phyloP scores from a whole-genome alignment of 108 stramenopile genomes.

The Fragilaria crotonensis region DNA sequence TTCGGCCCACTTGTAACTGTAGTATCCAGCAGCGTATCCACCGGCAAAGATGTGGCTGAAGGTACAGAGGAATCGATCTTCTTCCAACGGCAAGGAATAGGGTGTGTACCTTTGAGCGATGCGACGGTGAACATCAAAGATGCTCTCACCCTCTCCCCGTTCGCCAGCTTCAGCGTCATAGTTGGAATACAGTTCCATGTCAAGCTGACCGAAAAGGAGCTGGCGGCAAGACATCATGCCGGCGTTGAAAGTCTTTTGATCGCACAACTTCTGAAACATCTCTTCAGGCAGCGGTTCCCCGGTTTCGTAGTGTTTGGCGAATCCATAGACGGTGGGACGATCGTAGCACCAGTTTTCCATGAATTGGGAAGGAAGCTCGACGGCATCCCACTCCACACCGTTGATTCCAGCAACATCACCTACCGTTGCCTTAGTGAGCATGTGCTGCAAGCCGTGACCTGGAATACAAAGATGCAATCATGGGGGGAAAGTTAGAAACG shows the following conservation, averaged over 20 bases:
- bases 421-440: conserved; percentile 89
- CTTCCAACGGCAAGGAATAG: conserved; percentile 74
- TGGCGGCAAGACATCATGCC: conserved; percentile 94
- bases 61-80: conserved; percentile 96
- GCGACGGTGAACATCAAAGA: conserved; percentile 89
- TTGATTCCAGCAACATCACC: conserved; percentile 98
- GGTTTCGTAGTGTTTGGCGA: conserved; percentile 97
- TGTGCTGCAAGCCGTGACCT: conserved; percentile 95
- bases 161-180: conserved; percentile 61
- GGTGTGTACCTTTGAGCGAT: conserved; percentile 86
- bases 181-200: conserved; percentile 90
- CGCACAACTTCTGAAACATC: conserved; percentile 91
- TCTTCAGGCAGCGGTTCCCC: conserved; percentile 93
- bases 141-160: conserved; percentile 48
- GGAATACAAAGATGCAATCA: not conserved
- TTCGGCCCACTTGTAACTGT: conserved; percentile 97
- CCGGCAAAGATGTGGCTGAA: conserved; percentile 97
- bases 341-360: conserved; percentile 99
- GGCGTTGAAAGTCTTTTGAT: conserved; percentile 87
- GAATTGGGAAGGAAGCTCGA: conserved; percentile 97
- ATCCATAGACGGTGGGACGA: conserved; percentile 77
- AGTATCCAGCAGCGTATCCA: conserved; percentile 95
- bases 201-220: conserved; percentile 92
- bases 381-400: conserved; percentile 97
- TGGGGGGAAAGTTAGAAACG: not conserved